Conservation (phyloP, 108 stramenopile species). For the Tribonema minus region DNA sequence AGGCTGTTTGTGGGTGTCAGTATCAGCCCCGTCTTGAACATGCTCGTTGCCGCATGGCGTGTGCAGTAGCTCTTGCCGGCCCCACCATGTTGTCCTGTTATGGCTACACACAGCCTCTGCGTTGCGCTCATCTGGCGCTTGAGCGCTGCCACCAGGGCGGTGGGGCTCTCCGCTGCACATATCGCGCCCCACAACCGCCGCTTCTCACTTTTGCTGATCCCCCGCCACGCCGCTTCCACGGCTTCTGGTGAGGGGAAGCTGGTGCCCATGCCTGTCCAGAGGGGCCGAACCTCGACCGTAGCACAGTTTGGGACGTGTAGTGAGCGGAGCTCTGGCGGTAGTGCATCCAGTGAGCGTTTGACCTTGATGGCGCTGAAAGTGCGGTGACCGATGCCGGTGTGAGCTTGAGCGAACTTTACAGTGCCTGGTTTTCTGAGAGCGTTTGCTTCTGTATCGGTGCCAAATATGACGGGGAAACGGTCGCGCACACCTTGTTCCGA, state of each 20-base stretch:
- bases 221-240: not conserved
- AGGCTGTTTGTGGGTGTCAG: not conserved
- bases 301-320: not conserved
- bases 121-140: not conserved
- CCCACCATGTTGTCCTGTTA: not conserved
- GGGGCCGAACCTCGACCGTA: not conserved
- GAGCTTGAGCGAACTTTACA: not conserved
- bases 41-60: not conserved
- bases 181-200: not conserved
- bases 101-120: not conserved
- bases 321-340: not conserved
- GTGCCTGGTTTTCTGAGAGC: not conserved
- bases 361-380: not conserved
- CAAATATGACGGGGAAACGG: not conserved
- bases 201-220: not conserved
- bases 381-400: not conserved
- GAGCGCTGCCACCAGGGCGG: not conserved
- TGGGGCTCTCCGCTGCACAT: not conserved
- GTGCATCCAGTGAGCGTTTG: not conserved
- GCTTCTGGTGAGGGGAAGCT: not conserved
- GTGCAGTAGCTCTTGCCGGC: not conserved
- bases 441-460: not conserved
- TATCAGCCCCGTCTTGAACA: not conserved
- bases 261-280: slow-evolving; percentile 3
- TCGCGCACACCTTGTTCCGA: no score